A percentile compares a stretch with the other conserved stretches of the same genome.
Evolutionary conservation across 108 stramenopile species (phyloP).

Genomic region (Conticribra weissflogii): DNA sequence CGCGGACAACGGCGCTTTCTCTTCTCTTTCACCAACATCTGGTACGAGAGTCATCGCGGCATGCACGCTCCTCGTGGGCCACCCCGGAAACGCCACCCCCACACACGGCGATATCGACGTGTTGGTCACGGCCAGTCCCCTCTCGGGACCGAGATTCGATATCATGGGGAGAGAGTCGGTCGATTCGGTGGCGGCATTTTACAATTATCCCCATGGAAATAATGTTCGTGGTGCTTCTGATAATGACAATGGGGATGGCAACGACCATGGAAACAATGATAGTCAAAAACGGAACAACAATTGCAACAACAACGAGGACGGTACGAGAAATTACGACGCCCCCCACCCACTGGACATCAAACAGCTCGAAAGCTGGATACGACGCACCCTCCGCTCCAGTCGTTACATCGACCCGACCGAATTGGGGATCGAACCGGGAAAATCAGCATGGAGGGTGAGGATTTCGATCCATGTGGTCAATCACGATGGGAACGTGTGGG

Average conservation of each 20-base stretch:
- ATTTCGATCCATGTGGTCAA: conserved; percentile 62
- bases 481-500: conserved; percentile 67
- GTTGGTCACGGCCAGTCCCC: conserved; percentile 30
- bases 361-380: conserved; percentile 43
- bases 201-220: background rate
- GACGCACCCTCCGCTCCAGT: conserved; percentile 40
- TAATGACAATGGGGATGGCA: background rate
- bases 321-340: background rate
- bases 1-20: conserved; percentile 42
- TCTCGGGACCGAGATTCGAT: conserved; percentile 39
- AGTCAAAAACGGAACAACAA: conserved; percentile 5
- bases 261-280: background rate
- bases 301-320: background rate
- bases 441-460: conserved; percentile 61
- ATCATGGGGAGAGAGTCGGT: conserved; percentile 11
- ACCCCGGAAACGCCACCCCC: conserved; percentile 56
- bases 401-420: conserved; percentile 35
- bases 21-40: no score
- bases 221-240: background rate
- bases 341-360: conserved; percentile 33
- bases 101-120: conserved; percentile 63
- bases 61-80: conserved; percentile 69
- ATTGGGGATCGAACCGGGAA: conserved; percentile 42
- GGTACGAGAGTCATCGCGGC: conserved; percentile 69
- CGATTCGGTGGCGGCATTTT: conserved; percentile 9